Conservation (phyloP, 2,329 filamentous ascomycete species). For the Nannizziopsis barbatae region DNA sequence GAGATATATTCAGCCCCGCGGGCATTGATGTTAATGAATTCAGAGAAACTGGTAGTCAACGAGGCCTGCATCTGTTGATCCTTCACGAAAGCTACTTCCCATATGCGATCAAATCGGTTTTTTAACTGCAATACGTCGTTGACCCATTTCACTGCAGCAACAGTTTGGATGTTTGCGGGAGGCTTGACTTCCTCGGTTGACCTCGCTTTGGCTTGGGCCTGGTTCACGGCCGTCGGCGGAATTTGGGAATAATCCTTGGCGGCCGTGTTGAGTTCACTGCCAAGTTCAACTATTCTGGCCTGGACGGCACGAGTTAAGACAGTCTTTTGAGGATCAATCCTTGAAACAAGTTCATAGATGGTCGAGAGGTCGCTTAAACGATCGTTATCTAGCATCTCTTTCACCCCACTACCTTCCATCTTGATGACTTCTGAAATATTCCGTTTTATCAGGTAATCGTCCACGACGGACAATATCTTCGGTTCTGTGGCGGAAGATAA, state of each 20-base stretch:
- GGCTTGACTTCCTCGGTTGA: constrained; percentile 42
- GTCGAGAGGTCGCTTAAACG: constrained; percentile 65
- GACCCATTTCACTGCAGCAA: constrained; percentile 86
- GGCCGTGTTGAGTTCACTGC: constrained; percentile 65
- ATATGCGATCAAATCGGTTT: constrained; percentile 77
- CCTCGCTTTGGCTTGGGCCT: constrained; percentile 27
- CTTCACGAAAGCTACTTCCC: constrained; percentile 57
- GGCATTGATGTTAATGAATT: constrained; percentile 85
- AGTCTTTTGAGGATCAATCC: constrained; percentile 63
- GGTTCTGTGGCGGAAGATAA: constrained; percentile 60
- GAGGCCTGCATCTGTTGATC: constrained; percentile 72
- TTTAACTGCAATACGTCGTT: constrained; percentile 79
- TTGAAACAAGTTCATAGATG: constrained; percentile 65
- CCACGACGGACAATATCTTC: constrained; percentile 66
- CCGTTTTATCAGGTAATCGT: constrained; percentile 64
- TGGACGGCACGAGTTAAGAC: constrained; percentile 62
- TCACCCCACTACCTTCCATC: constrained; percentile 73
- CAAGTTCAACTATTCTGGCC: constrained; percentile 64
- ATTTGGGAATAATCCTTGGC: constrained; percentile 46
- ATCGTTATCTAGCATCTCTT: constrained; percentile 86
- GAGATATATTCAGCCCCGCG: constrained; percentile 87
- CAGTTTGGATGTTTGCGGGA: constrained; percentile 61
- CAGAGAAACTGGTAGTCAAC: constrained; percentile 73
- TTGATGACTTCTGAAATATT: constrained; percentile 73
- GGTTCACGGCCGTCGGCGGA: constrained; percentile 38